Evolutionary conservation across 257 asterid genomes (phyloP).

Genomic region (Capsicum pubescens): DNA sequence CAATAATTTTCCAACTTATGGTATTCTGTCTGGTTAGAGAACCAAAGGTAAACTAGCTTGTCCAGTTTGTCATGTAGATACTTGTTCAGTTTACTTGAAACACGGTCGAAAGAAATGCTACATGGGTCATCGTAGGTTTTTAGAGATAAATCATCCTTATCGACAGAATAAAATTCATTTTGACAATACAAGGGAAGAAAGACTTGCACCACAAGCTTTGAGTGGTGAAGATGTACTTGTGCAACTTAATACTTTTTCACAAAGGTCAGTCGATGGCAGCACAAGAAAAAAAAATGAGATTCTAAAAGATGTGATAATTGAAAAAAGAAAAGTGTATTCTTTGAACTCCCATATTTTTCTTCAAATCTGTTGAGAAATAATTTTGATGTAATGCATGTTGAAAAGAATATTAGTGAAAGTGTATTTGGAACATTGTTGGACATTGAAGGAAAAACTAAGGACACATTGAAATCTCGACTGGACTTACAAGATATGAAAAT

Average conservation of each 20-base stretch:
- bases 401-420: conserved; percentile 34
- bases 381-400: neutral
- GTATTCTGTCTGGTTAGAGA: neutral
- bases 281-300: neutral
- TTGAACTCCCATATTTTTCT: neutral
- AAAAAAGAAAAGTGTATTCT: neutral
- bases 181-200: neutral
- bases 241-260: neutral
- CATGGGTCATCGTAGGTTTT: neutral
- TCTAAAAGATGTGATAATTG: neutral
- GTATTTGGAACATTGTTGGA: conserved; percentile 7
- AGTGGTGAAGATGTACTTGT: neutral
- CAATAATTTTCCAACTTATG: conserved; percentile 10
- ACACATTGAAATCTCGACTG: neutral
- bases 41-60: neutral
- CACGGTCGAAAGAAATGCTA: neutral
- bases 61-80: neutral
- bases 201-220: neutral
- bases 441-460: conserved; percentile 14
- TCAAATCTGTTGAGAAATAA: neutral
- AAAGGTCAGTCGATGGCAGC: neutral
- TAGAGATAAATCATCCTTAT: neutral
- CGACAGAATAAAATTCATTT: neutral
- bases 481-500: conserved; percentile 3
- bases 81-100: neutral